Base-by-base conservation (phyloP, 805 yeast species). In the Debaryomyces maramus region DNA sequence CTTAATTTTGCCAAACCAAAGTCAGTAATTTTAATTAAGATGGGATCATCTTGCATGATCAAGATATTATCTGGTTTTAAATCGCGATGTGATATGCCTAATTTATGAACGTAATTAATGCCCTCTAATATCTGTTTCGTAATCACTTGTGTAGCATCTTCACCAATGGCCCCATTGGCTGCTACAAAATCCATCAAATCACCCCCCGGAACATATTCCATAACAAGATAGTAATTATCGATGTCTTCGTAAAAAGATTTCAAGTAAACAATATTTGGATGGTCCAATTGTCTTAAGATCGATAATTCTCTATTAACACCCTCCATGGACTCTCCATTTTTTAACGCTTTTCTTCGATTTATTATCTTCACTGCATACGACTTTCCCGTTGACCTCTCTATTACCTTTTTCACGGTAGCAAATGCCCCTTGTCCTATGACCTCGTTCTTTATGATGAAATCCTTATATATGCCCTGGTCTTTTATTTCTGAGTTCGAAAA, bases 381-480 rank as follows among this genome's bases (percentile, higher is more conserved):
- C 48, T 82, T 80, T 10, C 98, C 98, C 0, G 96, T 81, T 5
- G 78, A 63, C 45, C 97, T 75, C 54, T 89, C 93, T 1, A 90
- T 80, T 4, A 95, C 97, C 57, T 88, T 88, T 50, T 88, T 84
- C 20, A 93, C 99, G 1, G 90, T 85, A 5, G 98, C 98, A 73
- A 91, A 91, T 7, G 98, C 98, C n/a, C 99, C 99, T 52, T 88
- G 93, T 1, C 99, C 99, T 1, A 91, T 86, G 11, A 87, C 82
- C 53, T 86, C 96, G 56, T 84, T 87, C 43, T 83, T 78, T 15
- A 91, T 79, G 10, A 87, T 84, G 61, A 83, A 93, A 53, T 84
- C 80, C 43, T 76, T 78, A 51, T 73, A 72, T 8, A 87, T 80
- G 1, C 90, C 89, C 22, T 76, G 70, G 39, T 70, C 71, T 42